Evolutionary conservation across 2,329 filamentous ascomycete species (phyloP), one percentile per base, ranked within the genome.

Genomic region (Cytospora chrysosperma): DNA sequence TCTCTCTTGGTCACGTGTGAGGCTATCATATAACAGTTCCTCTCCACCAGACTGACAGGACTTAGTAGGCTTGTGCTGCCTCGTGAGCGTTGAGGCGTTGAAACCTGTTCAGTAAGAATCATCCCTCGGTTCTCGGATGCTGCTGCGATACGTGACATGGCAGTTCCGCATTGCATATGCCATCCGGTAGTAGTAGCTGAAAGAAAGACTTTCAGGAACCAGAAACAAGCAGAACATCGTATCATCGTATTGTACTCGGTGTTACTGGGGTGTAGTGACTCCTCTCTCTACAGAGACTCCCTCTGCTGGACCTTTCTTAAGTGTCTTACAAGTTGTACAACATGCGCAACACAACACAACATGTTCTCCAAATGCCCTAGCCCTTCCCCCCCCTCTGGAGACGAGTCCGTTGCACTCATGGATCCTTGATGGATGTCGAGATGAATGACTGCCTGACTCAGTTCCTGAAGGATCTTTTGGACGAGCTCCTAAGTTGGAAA

Each of bases 121-220:
- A 27, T 7, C 30, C 30, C n/a, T 65, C 60, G 56, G 63, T 37
- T 62, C 47, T 50, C 63, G 56, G 63, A 34, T 49, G 43, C 30
- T 26, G 47, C 37, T 59, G 55, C 60, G 26, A 50, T 47, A 56
- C 59, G 49, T 59, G 50, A 51, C 59, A 62, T 62, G 26, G 59
- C 62, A 62, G 49, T 15, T 24, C 54, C 9, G 54, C 50, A 43
- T 50, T 51, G 59, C 54, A 40, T 40, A 40, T 40, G 43, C 43
- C 21, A 47, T 24, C n/a, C 10, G 21, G 21, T 47, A 47, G 43
- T n/a, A 40, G 37, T 40, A n/a, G 37, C 37, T 19, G 37, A 40
- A 17, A n/a, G 37, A 17, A n/a, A 17, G 37, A 15, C 15, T 34
- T 34, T 13, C 32, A 34, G 32, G 32, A 34, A 34, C 32, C 32